Conservation (phyloP, 1,284 basidiomycete species). For the Phylloboletellus chloephorus region DNA sequence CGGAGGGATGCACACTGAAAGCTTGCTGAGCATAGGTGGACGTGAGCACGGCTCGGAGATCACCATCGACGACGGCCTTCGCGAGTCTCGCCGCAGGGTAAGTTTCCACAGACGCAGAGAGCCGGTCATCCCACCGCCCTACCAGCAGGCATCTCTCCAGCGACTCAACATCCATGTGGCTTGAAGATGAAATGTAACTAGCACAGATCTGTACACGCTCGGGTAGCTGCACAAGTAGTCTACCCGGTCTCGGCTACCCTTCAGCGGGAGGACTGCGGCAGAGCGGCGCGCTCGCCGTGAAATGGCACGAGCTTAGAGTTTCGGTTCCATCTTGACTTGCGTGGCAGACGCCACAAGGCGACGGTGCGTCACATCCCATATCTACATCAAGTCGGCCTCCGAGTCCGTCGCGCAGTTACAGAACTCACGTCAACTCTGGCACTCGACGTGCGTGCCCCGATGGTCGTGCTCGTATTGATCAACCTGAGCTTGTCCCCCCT, state of each 20-base stretch:
- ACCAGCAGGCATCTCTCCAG: slow-evolving; percentile 49
- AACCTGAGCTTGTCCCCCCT: slow-evolving; percentile 48
- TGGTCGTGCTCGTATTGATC: slow-evolving; percentile 42
- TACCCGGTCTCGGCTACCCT: slow-evolving; percentile 5
- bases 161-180: slow-evolving; percentile 29
- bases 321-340: slow-evolving; percentile 50
- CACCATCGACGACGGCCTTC: slow-evolving; percentile 42
- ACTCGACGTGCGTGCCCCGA: slow-evolving; percentile 39
- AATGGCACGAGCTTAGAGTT: slow-evolving; percentile 32
- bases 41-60: slow-evolving; percentile 47
- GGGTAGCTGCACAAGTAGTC: too few species aligned
- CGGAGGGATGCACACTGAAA: slow-evolving; percentile 32
- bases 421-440: slow-evolving; percentile 46
- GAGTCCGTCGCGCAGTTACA: too few species aligned
- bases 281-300: too few species aligned
- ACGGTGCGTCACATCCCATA: slow-evolving; percentile 49
- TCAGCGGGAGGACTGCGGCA: neutral
- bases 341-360: slow-evolving; percentile 50
- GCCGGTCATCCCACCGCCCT: slow-evolving; percentile 43
- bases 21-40: slow-evolving; percentile 44
- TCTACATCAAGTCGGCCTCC: slow-evolving; percentile 29
- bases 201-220: too few species aligned
- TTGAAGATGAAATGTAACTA: neutral
- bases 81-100: slow-evolving; percentile 31
- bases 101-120: slow-evolving; percentile 13